A percentile compares a stretch with the other conserved stretches of the same genome.
Conservation (phyloP, 2,329 filamentous ascomycete species). For the Colletotrichum siamense region DNA sequence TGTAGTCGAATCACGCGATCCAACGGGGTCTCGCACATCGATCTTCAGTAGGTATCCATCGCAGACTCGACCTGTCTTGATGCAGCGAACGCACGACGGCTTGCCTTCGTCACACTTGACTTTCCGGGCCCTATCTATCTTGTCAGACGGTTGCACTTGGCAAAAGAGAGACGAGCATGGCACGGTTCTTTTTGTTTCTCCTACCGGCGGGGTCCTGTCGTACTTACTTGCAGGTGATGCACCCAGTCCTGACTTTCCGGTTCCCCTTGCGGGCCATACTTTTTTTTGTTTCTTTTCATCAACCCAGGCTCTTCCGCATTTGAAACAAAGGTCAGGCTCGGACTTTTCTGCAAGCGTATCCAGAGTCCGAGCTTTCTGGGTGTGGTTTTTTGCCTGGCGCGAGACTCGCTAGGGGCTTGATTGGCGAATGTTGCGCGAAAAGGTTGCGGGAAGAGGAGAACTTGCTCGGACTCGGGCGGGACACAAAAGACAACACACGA, state of each 20-base stretch:
- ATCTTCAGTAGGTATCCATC: slow-evolving; percentile 52
- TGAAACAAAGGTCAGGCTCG: neutral
- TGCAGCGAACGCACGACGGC: slow-evolving; percentile 57
- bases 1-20: slow-evolving; percentile 25
- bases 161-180: neutral
- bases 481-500: neutral
- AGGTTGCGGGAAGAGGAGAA: neutral
- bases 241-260: slow-evolving; percentile 54
- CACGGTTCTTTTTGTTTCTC: neutral
- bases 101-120: slow-evolving; percentile 63
- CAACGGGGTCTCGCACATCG: slow-evolving; percentile 9
- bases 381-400: neutral
- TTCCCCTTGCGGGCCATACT: slow-evolving; percentile 42
- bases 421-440: neutral
- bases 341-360: neutral
- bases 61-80: slow-evolving; percentile 59
- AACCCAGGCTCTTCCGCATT: neutral
- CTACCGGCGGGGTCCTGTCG: neutral
- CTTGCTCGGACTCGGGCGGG: neutral
- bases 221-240: slow-evolving; percentile 60
- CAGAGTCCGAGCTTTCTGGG: neutral
- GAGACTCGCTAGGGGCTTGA: neutral
- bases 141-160: neutral
- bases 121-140: slow-evolving; percentile 52
- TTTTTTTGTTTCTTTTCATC: neutral